A percentile compares a stretch with the other conserved stretches of the same genome.
Conservation (phyloP, 225 moss, liverwort and hornwort genomes). For the Antitrichia curtipendula region DNA sequence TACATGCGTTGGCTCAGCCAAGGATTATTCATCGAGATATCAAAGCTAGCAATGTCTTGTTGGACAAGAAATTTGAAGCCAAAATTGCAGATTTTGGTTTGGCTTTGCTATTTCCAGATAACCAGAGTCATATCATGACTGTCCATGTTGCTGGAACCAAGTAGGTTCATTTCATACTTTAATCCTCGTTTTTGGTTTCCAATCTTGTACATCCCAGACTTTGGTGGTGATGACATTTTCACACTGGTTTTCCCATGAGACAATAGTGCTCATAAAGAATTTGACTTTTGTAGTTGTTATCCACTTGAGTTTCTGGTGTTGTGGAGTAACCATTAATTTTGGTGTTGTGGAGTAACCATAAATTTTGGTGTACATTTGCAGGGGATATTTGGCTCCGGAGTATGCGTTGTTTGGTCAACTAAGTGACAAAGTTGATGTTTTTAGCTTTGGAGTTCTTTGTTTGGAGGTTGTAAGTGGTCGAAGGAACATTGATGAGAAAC, state of each 20-base stretch:
- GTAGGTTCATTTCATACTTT: neutral
- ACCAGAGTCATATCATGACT: constrained; percentile 1
- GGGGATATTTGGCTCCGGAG: neutral
- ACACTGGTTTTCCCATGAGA: neutral
- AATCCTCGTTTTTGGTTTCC: neutral
- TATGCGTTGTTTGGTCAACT: neutral
- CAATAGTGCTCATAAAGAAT: neutral
- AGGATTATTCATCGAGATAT: constrained; percentile 30
- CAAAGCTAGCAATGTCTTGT: constrained; percentile 18
- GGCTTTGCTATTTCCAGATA: constrained; percentile 10
- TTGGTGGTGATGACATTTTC: neutral
- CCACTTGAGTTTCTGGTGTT: neutral
- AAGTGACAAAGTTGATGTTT: neutral
- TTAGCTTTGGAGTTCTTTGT: neutral
- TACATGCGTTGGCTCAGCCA: constrained; percentile 21
- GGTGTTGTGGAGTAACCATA: neutral
- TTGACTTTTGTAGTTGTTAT: neutral
- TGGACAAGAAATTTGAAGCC: constrained; percentile 13
- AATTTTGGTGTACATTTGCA: neutral
- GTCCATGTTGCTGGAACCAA: constrained; percentile 9
- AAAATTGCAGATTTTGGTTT: constrained; percentile 41
- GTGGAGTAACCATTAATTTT: neutral
- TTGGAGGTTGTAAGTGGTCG: neutral
- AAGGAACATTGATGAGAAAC: neutral
- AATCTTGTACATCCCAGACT: neutral